Evolutionary conservation across 352 stramenopile genomes (phyloP), one percentile per base, ranked within the genome.

Genomic region (Phytophthora sojae): DNA sequence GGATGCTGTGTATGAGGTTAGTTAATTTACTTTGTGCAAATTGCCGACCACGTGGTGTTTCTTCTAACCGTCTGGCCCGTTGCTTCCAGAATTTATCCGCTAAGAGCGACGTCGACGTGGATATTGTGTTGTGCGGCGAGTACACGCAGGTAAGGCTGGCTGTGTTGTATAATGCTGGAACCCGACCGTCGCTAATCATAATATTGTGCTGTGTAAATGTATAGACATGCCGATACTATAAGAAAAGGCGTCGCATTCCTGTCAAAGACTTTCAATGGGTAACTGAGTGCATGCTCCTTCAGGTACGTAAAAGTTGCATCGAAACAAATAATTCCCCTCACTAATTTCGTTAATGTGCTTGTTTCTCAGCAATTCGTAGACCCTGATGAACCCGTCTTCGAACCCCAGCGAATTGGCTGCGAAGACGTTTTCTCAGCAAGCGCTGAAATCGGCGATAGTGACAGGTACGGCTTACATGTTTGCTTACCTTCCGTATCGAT

Each of bases 251-350:
- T 32, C 54, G 69, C 4, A 50, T 85, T 7, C 68, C 72, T 0
- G 69, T 92, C 29, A 91, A 90, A 61, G 84, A 77, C n/a, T 93
- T 92, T 26, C 75, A 85, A 32, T 95, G 88, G 88, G 82, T 93
- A 14, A 92, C 85, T 3, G 88, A 95, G 60, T 95, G 88, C 62
- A 82, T 95, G 57, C 85, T 95, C 60, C 76, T 92, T 26, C 85
- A 93, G 80, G 88, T 95, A 78, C 49, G 26, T n/a, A 26, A 0
- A 58, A 21, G 2, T 21, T 52, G 9, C 37, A 37, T 17, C 61
- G 15, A 23, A 21, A 44, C 37, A 47, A 19, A 11, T 42, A 8
- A 19, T 57, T 12, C 12, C 26, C 23, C 3, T 8, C 17, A 17
- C 12, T 47, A 39, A 49, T 54, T 30, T 30, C 9, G 15, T 21